phyloP scores from a whole-genome alignment of 1,284 basidiomycete genomes.

The Tranzscheliella williamsii region DNA sequence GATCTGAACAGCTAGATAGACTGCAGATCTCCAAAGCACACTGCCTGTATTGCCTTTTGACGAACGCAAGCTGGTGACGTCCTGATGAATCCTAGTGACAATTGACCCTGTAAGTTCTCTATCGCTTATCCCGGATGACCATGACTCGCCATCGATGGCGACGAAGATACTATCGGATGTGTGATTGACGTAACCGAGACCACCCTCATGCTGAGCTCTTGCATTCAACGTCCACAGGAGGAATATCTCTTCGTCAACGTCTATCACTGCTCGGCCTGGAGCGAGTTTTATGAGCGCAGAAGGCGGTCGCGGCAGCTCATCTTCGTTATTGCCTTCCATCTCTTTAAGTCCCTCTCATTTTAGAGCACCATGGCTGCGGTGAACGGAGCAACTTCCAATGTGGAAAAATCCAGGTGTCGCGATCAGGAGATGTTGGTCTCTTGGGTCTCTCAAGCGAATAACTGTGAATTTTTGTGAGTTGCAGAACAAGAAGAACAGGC shows the following conservation, averaged over 20 bases:
- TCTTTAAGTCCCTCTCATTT: constrained; percentile 41
- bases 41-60: constrained; percentile 52
- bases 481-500: no score
- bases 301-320: constrained; percentile 7
- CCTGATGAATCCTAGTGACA: constrained; percentile 19
- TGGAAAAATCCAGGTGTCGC: no score
- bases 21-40: constrained; percentile 51
- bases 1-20: constrained; percentile 33
- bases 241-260: constrained; percentile 49
- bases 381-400: no score
- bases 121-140: constrained; percentile 4
- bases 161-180: constrained; percentile 26
- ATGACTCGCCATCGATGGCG: constrained; percentile 11
- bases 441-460: no score
- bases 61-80: constrained; percentile 48
- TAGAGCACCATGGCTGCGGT: no score
- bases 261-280: constrained; percentile 14
- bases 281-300: constrained; percentile 2
- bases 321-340: constrained; percentile 23
- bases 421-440: no score
- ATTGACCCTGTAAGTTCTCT: constrained; percentile 15
- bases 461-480: no score
- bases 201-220: constrained; percentile 23
- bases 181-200: constrained; percentile 42
- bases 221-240: constrained; percentile 36